Conservation (phyloP, 2,329 filamentous ascomycete species). For the Neoascochyta sp. region DNA sequence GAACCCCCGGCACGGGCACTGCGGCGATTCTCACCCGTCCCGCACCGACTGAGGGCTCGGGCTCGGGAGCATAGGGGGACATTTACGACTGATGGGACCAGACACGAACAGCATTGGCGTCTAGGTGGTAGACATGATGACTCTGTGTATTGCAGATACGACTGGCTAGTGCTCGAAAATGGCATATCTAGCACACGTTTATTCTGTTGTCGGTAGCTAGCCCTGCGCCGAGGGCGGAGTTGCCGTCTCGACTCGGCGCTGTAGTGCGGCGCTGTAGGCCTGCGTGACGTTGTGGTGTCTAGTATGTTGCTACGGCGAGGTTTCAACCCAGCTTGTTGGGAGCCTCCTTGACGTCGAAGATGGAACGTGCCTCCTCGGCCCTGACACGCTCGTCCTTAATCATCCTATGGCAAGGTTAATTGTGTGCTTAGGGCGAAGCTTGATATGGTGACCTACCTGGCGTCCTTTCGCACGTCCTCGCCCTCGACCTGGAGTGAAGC, state of each 20-base stretch:
- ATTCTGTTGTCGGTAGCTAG: no score
- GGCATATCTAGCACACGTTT: slow-evolving; percentile 21
- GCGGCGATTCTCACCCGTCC: slow-evolving; percentile 71
- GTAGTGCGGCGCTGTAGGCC: no score
- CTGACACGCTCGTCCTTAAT: slow-evolving; percentile 82
- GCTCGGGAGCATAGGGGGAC: slow-evolving; percentile 22
- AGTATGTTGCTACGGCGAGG: background rate
- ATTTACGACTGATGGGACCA: slow-evolving; percentile 20
- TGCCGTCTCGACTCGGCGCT: slow-evolving; percentile 8
- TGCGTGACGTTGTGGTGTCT: slow-evolving; percentile 8
- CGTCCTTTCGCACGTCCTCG: slow-evolving; percentile 80
- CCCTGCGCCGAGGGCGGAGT: no score
- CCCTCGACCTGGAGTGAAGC: slow-evolving; percentile 82
- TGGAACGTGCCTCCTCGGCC: slow-evolving; percentile 57
- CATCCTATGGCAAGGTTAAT: slow-evolving; percentile 59
- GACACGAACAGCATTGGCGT: slow-evolving; percentile 32
- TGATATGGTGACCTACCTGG: no score
- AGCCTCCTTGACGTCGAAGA: slow-evolving; percentile 72
- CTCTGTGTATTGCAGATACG: slow-evolving; percentile 27
- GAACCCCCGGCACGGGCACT: slow-evolving; percentile 62
- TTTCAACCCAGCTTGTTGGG: slow-evolving; percentile 70
- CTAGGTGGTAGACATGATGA: slow-evolving; percentile 27
- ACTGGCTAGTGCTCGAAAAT: slow-evolving; percentile 23
- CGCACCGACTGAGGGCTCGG: slow-evolving; percentile 40
- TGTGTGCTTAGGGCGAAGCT: no score